A percentile compares a stretch with the other conserved stretches of the same genome.
Conservation (phyloP, 2,329 filamentous ascomycete genomes). For the Zalaria sp. region DNA sequence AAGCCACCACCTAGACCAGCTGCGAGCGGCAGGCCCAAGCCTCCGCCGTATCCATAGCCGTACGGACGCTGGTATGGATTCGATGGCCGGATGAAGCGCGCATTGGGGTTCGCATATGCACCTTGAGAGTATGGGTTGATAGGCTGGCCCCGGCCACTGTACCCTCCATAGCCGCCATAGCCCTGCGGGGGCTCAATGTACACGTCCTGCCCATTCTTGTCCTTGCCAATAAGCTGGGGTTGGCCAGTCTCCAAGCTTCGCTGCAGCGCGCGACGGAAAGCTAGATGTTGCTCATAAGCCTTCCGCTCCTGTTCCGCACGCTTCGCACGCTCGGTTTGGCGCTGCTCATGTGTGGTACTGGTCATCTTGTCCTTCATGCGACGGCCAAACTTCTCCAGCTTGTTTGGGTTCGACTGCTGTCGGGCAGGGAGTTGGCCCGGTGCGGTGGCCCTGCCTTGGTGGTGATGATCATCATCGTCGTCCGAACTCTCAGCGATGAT, state of each 20-base stretch:
- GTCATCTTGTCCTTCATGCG: slow-evolving; percentile 48
- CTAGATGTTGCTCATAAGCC: slow-evolving; percentile 38
- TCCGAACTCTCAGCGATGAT: slow-evolving; percentile 32
- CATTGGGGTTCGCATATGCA: slow-evolving; percentile 36
- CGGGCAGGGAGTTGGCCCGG: slow-evolving; percentile 5
- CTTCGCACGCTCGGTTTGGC: slow-evolving; percentile 29
- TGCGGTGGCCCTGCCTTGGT: slow-evolving; percentile 14
- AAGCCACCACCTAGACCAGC: slow-evolving; percentile 33
- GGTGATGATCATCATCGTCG: slow-evolving; percentile 27
- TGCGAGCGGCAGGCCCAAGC: slow-evolving; percentile 30
- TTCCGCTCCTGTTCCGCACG: slow-evolving; percentile 36
- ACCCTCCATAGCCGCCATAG: slow-evolving; percentile 10
- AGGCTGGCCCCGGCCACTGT: slow-evolving; percentile 14
- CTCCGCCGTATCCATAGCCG: slow-evolving; percentile 29
- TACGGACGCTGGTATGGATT: slow-evolving; percentile 31
- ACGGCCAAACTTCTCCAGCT: slow-evolving; percentile 30
- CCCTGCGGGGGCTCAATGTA: slow-evolving; percentile 42
- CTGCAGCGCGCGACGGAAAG: slow-evolving; percentile 36
- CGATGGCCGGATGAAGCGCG: slow-evolving; percentile 34
- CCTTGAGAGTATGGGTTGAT: slow-evolving; percentile 14
- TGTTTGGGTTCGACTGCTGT: slow-evolving; percentile 13
- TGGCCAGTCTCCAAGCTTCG: slow-evolving; percentile 38
- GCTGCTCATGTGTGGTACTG: slow-evolving; percentile 40
- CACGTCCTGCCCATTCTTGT: slow-evolving; percentile 39
- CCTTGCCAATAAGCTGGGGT: slow-evolving; percentile 41